Conservation (phyloP, 345 rosid species). For the Nephelium lappaceum region DNA sequence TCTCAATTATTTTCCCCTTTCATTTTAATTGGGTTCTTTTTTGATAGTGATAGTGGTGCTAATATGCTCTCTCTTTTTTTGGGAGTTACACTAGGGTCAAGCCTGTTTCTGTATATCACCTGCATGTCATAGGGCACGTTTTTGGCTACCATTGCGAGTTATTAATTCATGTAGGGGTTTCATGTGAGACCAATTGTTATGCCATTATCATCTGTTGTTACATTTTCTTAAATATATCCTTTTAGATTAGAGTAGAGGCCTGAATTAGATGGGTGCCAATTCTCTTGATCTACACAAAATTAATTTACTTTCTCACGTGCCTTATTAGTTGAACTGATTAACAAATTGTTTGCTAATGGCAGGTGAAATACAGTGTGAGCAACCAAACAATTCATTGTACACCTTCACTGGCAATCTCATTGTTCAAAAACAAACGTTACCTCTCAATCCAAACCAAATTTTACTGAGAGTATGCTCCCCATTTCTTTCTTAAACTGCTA, state of each 20-base stretch:
- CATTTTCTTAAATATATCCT: background rate
- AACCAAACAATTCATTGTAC: constrained; percentile 96
- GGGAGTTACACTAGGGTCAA: background rate
- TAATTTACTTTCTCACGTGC: background rate
- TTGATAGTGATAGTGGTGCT: background rate
- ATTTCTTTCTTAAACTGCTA: constrained; percentile 19
- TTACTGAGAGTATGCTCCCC: constrained; percentile 71
- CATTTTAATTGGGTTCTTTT: background rate
- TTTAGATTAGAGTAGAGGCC: background rate
- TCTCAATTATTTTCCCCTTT: background rate
- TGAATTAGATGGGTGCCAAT: background rate
- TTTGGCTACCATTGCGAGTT: background rate
- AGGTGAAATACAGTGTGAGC: constrained; percentile 99
- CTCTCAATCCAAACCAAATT: constrained; percentile 94
- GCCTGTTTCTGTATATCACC: background rate
- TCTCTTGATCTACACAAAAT: constrained; percentile 2
- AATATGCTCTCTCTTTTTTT: background rate
- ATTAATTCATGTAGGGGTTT: background rate
- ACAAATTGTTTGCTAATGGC: constrained; percentile 36
- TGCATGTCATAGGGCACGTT: background rate
- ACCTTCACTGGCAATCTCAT: constrained; percentile 97
- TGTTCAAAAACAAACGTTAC: constrained; percentile 80
- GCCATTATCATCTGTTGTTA: background rate
- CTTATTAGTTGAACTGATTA: constrained; percentile 5
- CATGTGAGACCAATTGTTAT: background rate